phyloP scores from a whole-genome alignment of 75 land plant genomes.

The Sequoiadendron giganteum region DNA sequence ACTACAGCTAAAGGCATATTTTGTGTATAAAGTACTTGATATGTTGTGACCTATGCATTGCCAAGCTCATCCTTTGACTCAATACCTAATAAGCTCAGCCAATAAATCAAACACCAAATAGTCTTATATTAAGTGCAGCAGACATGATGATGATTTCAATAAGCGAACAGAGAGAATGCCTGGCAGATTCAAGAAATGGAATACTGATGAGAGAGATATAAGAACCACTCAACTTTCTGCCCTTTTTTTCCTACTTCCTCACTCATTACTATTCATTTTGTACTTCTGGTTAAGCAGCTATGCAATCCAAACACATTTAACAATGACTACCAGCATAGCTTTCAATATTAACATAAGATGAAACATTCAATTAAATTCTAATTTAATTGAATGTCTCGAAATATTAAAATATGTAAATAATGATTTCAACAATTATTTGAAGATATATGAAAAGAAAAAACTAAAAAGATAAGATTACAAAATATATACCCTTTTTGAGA shows the following conservation, averaged over 20 bases:
- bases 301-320: background rate
- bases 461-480: background rate
- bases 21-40: too few relatives aligned
- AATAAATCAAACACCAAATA: background rate
- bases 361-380: background rate
- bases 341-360: background rate
- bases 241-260: background rate
- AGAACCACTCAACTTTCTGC: background rate
- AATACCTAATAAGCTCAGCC: too few relatives aligned
- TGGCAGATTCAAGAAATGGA: background rate
- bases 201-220: background rate
- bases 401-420: background rate
- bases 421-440: background rate
- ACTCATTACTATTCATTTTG: background rate
- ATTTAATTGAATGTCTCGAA: background rate
- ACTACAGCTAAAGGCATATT: too few relatives aligned
- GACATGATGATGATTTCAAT: background rate
- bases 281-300: background rate
- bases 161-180: background rate
- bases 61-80: too few relatives aligned
- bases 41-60: too few relatives aligned
- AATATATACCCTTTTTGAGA: slow-evolving; percentile 57
- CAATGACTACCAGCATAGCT: background rate
- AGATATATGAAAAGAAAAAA: background rate
- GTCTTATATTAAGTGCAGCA: background rate